Evolutionary conservation across 495 filamentous ascomycete genomes (phyloP), one percentile per base, ranked within the genome.

Genomic region (Letharia columbiana): DNA sequence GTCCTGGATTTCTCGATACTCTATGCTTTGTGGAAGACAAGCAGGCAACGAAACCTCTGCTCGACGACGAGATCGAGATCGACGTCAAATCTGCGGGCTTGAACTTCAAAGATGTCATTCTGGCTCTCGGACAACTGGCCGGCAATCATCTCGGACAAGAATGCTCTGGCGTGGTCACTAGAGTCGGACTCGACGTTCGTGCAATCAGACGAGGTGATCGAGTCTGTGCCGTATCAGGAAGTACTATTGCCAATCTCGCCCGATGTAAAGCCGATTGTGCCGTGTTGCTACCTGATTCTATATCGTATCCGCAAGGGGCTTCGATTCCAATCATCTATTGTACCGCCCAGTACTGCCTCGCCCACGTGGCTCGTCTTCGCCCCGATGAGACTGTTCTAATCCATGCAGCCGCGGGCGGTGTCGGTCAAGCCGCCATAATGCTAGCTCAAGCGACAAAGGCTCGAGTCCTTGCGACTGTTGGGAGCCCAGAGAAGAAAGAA

Each of bases 381-480:
- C 23, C 40, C 3, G 69, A 61, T 9, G 75, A 77, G 59, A 66
- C 39, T 2, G 66, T 76, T 12, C 64, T 77, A 6, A 72, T 76
- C n/a, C 75, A 77, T 57, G 56, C 70, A 13, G 75, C 66, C 20
- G 68, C 71, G 2, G 66, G 75, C 44, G 69, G 63, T 1, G 77
- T 82, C 8, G 84, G 84, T 2, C 84, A 86, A 69, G 82, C 82
- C 12, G 81, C 83, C 31, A 81, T 86, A 56, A 68, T 69, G 37
- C 61, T 88, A 7, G 81, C 83, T 0, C 77, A 82, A 60, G 74
- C 76, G 71, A 62, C 78, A 15, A 80, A 79, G 8, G 83, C 83
- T 10, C 79, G 84, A 57, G 77, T 89, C 13, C 87, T 80, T 66
- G 82, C 76, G 0, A 89, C 87, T 0, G 85, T 87, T 3, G 80